Evolutionary conservation across 164 flowering plant species (phyloP), one percentile per base, ranked within the genome.

Genomic region (Kalanchoe fedtschenkoi): DNA sequence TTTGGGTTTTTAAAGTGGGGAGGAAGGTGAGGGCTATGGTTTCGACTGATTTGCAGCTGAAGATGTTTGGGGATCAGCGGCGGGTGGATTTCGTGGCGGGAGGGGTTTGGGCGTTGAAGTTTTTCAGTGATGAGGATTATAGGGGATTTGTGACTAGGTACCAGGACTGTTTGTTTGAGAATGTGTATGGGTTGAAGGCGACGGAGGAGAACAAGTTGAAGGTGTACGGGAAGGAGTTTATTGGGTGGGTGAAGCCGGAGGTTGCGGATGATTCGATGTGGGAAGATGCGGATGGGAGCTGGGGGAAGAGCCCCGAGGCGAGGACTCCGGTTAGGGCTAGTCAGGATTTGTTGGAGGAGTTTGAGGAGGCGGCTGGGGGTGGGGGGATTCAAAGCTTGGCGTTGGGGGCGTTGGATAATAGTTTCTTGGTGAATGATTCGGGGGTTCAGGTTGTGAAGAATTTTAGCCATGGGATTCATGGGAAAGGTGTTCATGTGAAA

Each of bases 81-180:
- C 67, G 88, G 54, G 81, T 85, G 24, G 91, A 83, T 81, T 85
- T 85, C 29, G 86, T 85, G 43, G 60, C 66, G 21, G 65, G 66
- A 5, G 88, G 82, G 5, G 88, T 85, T 4, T 83, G 91, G 91
- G 88, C 91, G 57, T 41, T 74, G 75, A 74, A 70, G 35, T 79
- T 79, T 47, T 65, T 35, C 14, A 53, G 54, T 37, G 77, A 75
- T 53, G 77, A 68, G 39, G 77, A 70, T 47, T 79, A 79, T 35
- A 53, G 80, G 63, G 62, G 37, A 13, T 79, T 79, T 42, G 77
- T 79, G 64, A 69, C 69, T 29, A 64, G 47, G 63, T 79, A 75
- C 65, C 78, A 79, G 54, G 72, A 74, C 29, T 75, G 77, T 32
- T 63, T 79, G 69, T 79, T 79, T 62, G 83, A 79, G 71, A 79